Base-by-base conservation (phyloP, 2,329 filamentous ascomycete genomes). In the Cytospora chrysosperma region DNA sequence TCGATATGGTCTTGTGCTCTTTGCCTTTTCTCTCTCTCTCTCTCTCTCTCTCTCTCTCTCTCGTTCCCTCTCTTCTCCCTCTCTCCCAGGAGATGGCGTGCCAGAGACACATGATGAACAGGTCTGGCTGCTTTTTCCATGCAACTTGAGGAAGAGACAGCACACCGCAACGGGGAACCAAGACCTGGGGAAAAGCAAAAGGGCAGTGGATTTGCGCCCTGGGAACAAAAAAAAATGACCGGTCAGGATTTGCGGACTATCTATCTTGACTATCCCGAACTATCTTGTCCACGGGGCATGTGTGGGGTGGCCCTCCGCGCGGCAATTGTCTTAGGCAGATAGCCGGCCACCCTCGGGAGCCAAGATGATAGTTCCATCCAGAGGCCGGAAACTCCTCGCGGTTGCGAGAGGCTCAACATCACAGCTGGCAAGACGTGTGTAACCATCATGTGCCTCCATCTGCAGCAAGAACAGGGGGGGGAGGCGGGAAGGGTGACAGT, bases 371-470 rank as follows among this genome's bases (percentile, higher is more conserved):
- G 26, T 30, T 43, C n/a, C n/a, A 24, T 47, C 40, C 8, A 24
- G 43, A 21, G 8, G 43, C 43, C n/a, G 43, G 43, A 47, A 47
- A 47, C 43, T 12, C 43, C 9, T 24, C n/a, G 10, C n/a, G 9
- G 21, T 47, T 21, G 40, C n/a, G 40, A 47, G 40, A 47, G 40
- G 40, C 40, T 47, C 40, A 47, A 9, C 9, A 21, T 24, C 13
- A 3, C 19, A 7, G 43, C 17, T n/a, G n/a, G n/a, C n/a, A 47
- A 47, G 43, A 47, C 43, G 43, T 47, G 59, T 9, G 24, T 61
- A 19, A 61, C 54, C 27, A 28, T 30, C 52, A 56, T 32, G 53
- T 34, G 52, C 47, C 59, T 61, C 54, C 40, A 34, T 24, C 30
- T 34, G 24, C 40, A 37, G 54, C 19, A 2, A 53, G 7, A 15